Percentiles rank a stretch among this genome's conserved stretches.
Conservation (phyloP, 2,329 filamentous ascomycete genomes). For the Fusarium liriodendri region DNA sequence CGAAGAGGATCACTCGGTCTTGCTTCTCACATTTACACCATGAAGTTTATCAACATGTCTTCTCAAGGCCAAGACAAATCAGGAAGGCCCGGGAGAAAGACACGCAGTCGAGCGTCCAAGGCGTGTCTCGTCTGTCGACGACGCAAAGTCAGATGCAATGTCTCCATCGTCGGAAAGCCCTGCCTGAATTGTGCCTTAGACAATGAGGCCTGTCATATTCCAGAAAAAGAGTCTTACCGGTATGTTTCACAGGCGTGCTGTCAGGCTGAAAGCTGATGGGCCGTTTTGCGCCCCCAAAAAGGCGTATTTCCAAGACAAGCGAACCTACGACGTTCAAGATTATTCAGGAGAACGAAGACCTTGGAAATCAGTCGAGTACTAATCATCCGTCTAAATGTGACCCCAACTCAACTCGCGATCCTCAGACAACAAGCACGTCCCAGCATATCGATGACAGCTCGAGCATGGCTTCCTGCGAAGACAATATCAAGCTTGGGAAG, state of each 20-base stretch:
- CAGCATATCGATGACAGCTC: background rate
- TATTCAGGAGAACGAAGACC: background rate
- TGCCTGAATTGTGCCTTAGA: background rate
- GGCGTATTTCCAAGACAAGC: background rate
- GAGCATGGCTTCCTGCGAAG: background rate
- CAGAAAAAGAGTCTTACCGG: background rate
- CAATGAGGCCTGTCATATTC: background rate
- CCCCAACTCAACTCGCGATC: background rate
- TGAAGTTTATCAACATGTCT: background rate
- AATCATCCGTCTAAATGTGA: background rate
- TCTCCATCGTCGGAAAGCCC: background rate
- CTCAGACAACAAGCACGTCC: background rate
- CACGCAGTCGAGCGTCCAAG: background rate
- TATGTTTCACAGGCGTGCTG: background rate
- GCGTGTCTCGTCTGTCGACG: background rate
- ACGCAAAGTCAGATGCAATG: background rate
- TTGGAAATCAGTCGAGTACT: background rate
- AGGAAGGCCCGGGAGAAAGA: background rate
- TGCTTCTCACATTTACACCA: background rate
- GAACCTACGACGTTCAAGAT: background rate
- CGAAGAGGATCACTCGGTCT: background rate
- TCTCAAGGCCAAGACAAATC: background rate
- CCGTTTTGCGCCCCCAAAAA: background rate
- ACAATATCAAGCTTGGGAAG: background rate
- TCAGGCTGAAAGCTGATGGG: background rate